Evolutionary conservation across 305 asterid genomes (phyloP), one percentile per base, ranked within the genome.

Genomic region (Fraxinus floribunda): DNA sequence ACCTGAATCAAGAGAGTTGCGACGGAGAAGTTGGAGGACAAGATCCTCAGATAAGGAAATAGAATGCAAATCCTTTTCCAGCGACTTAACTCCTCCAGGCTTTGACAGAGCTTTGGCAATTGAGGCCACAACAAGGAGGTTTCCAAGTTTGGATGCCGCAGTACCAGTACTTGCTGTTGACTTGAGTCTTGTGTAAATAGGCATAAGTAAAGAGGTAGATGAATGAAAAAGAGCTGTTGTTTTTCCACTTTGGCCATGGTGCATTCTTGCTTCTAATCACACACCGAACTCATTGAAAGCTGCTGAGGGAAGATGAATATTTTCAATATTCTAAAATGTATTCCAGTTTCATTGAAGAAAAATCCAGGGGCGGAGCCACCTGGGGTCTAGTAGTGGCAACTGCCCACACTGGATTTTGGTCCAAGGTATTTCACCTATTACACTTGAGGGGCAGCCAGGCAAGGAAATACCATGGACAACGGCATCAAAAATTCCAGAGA

Each of bases 91-190:
- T 39, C 97, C 98, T 24, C 95, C 97, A 2, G 95, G 93, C 78
- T 87, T 83, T 13, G 90, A 83, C 18, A 95, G 91, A 38, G 93
- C 87, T 88, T 94, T 95, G 82, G 93, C 84, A 52, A 95, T 90
- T 79, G 95, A 88, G 72, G 98, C 97, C 29, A 91, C 92, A 68
- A 89, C 73, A n/a, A 95, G 86, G 38, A 92, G 86, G 85, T 89
- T 88, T 22, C 96, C 90, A 36, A 93, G 88, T 32, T 87, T 88
- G 16, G 89, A 74, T 22, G 87, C 87, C 18, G 85, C 41, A 62
- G 84, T 52, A 41, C 62, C 80, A 2, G 9, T 2, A 24, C 55
- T 22, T 29, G 81, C 36, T 46, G 88, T 71, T 77, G 81, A 78
- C 24, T 44, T 78, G 46, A 49, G 38, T 44, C 77, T 86, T 26